Conservation (phyloP, 176 grass and related monocot genomes). For the Lolium perenne region DNA sequence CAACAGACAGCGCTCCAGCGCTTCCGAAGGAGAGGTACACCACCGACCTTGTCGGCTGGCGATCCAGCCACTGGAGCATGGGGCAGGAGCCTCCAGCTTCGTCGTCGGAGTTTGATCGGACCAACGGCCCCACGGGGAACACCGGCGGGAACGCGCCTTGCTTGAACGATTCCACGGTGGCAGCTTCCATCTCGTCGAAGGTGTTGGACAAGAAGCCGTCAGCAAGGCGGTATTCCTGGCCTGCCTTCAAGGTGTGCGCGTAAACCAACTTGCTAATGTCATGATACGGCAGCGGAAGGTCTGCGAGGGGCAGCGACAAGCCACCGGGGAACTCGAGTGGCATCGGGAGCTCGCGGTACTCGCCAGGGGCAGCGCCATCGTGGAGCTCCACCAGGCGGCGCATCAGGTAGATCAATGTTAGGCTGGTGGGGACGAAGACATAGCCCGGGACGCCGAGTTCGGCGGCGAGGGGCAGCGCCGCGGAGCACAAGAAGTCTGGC, state of each 20-base stretch:
- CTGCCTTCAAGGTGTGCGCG: not conserved
- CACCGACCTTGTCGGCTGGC: not conserved
- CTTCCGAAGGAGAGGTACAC: conserved; percentile 10
- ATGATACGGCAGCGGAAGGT: not conserved
- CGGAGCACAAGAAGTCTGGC: not conserved
- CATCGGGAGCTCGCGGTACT: not conserved
- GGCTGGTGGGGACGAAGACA: not conserved
- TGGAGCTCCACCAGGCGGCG: not conserved
- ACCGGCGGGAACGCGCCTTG: conserved; percentile 7
- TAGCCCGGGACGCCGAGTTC: conserved; percentile 15
- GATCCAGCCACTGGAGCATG: conserved; percentile 5
- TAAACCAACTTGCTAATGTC: not conserved
- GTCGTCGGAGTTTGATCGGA: not conserved
- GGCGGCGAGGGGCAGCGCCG: not conserved
- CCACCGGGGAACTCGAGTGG: not conserved
- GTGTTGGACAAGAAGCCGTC: not conserved
- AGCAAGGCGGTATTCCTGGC: not conserved
- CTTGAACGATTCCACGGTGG: not conserved
- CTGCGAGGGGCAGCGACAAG: not conserved
- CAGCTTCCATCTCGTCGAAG: not conserved
- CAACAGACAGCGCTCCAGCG: not conserved
- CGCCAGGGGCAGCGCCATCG: not conserved
- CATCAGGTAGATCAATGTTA: not conserved
- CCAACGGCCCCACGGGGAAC: not conserved
- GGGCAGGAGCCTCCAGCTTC: not conserved